These are phyloP conservation scores for Odontarrhena argentea DNA, from an alignment of 345 rosid species.

Conservation along the genomic window DNA sequence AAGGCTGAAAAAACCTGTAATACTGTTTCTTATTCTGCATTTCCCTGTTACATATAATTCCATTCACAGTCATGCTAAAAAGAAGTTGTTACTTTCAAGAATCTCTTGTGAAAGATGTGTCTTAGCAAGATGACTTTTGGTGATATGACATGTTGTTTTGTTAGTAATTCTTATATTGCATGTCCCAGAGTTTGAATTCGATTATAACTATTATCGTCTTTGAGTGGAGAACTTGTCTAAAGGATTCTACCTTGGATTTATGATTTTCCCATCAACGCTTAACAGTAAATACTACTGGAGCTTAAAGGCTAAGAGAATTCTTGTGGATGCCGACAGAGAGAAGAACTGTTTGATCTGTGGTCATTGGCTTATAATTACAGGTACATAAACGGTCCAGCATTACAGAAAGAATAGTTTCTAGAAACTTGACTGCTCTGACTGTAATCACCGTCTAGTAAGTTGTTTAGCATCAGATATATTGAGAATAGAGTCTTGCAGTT, in stretches of 20 bases:
- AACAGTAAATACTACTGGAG: conserved; percentile 15
- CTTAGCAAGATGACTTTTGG: conserved; percentile 8
- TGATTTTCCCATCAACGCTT: conserved; percentile 9
- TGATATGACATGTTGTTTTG: conserved; percentile 40
- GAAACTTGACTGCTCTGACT: conserved; percentile 11
- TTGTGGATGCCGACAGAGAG: conserved; percentile 19
- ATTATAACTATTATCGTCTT: conserved; percentile 24
- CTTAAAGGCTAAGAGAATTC: neutral
- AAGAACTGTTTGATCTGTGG: conserved; percentile 16
- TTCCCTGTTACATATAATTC: conserved; percentile 21
- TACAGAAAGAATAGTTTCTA: neutral
- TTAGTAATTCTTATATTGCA: conserved; percentile 29
- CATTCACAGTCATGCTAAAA: conserved; percentile 13
- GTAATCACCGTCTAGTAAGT: conserved; percentile 5
- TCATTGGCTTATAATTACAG: neutral
- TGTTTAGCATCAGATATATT: conserved; percentile 17
- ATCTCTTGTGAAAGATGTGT: conserved; percentile 4
- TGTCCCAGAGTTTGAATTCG: conserved; percentile 13
- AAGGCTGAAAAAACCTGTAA: neutral
- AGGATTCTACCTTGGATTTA: conserved; percentile 23
- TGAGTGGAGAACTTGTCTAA: conserved; percentile 23
- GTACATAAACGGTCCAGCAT: conserved; percentile 9
- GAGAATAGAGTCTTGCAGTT: conserved; percentile 3
- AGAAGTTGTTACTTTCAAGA: conserved; percentile 32
- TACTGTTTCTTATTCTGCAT: neutral